Base-by-base conservation (phyloP, 1,139 yeast species). In the Ashbya aceris region DNA sequence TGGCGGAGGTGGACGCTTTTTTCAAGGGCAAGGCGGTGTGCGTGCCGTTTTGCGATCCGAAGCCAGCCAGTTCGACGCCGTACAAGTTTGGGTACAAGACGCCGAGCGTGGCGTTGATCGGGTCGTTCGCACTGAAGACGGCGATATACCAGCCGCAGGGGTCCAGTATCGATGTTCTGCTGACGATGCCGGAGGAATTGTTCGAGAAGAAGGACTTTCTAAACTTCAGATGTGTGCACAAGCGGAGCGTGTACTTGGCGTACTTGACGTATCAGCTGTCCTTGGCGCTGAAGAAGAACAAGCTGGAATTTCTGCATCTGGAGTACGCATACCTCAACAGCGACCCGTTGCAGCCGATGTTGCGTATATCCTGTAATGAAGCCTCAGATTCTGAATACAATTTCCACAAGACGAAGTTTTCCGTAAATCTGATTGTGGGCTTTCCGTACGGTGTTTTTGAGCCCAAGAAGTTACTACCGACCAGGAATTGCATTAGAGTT, bases 41-140 rank as follows among this genome's bases (percentile, higher is more conserved):
- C 1, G 77, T 87, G 30, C 96, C 97, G 32, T 89, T 83, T 63
- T 86, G 93, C 8, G 95, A 86, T 58, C 96, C 96, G 10, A 83
- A 82, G 56, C 94, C 95, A 32, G 38, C 51, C 4, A 67, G 73
- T 34, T 73, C 75, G 40, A 65, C 75, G 34, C 82, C 83, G 55
- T 86, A 84, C 62, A 76, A 74, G 47, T 81, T 89, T 54, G 72
- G 77, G 33, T 87, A 77, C 57, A 63, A 66, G 36, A 69, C 78
- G n/a, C 98, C 97, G 0, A 75, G 74, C 45, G 77, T 89, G 23
- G 77, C 89, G 13, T 72, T 91, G 38, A 81, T 85, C 8, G 97
- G 98, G 1, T 81, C 95, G 8, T 91, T 85, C 65, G 93, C 96
- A 1, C 69, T 89, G 51, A 85, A 85, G 55, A 79, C 95, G 0